Base-by-base conservation (phyloP, 2,329 filamentous ascomycete genomes). In the Exophiala spinifera region DNA sequence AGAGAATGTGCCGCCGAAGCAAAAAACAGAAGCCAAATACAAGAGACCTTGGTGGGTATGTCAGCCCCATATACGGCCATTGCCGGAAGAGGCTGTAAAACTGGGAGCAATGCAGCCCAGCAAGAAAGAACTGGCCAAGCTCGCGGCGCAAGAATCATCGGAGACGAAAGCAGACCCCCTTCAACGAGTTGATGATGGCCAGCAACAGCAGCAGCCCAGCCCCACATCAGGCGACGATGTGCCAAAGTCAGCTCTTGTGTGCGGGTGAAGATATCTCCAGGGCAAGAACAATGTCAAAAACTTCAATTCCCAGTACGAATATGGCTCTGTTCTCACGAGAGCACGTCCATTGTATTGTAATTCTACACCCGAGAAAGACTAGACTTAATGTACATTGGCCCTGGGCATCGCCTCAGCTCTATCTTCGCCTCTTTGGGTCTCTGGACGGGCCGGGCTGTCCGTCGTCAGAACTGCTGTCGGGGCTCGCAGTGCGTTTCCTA, bases 41-140 rank as follows among this genome's bases (percentile, higher is more conserved):
- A 86, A 85, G 68, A 76, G 90, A 60, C 91, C 91, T 1, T 96
- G 86, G 82, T 96, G 90, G 89, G 80, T 96, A 3, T 90, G 85
- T 49, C 91, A 97, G 74, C 87, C 92, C 3, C 89, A 95, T 65
- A 81, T 96, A 5, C 77, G 91, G 52, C 91, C 91, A 37, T 70
- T 96, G 65, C 94, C 94, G 0, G 88, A 87, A 63, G 92, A 97
- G 74, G 94, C 94, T 2, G 66, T 94, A 61, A 85, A 86, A 59
- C 91, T 89, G 68, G 91, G 91, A 0, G 86, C 88, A 2, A 79
- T 95, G 69, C 81, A 79, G 53, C 69, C 86, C 58, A 89, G 85
- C 64, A 91, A 90, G 74, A 91, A 71, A 54, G 67, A 69, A 21
- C 66, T 69, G 55, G 69, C 58, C 48, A 64, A 47, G 14, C 10